A percentile compares a stretch with the other conserved stretches of the same genome.
These are phyloP conservation scores for Cryphonectria radicalis DNA, from an alignment of 2,329 filamentous ascomycete species.

Conservation along the genomic window DNA sequence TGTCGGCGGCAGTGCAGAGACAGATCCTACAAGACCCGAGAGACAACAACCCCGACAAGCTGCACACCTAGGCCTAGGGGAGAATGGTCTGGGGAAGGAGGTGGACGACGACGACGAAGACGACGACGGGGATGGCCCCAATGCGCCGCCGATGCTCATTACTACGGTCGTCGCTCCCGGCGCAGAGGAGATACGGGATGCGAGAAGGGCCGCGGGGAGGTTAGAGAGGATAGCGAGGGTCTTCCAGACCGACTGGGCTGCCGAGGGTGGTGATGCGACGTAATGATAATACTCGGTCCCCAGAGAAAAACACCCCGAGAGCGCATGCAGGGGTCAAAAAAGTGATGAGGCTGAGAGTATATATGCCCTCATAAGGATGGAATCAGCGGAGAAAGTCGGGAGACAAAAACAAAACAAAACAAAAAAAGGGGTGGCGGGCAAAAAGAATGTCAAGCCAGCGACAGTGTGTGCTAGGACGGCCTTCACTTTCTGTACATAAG, in stretches of 20 bases:
- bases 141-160: slow-evolving; percentile 56
- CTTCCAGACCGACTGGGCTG: slow-evolving; percentile 58
- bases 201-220: slow-evolving; percentile 54
- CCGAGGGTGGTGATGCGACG: slow-evolving; percentile 33
- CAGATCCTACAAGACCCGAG: not conserved
- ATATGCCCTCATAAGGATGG: not conserved
- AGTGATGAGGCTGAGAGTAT: not conserved
- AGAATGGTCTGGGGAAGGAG: slow-evolving; percentile 6
- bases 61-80: not conserved
- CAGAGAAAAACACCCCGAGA: not conserved
- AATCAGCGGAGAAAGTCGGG: not conserved
- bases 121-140: slow-evolving; percentile 27
- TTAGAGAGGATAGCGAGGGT: slow-evolving; percentile 59
- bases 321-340: not conserved
- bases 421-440: not conserved
- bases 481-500: not conserved
- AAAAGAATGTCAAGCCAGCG: not conserved
- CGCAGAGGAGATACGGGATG: slow-evolving; percentile 53
- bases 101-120: not conserved
- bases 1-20: not conserved
- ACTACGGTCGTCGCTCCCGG: slow-evolving; percentile 57
- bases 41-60: not conserved
- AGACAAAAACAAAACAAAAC: not conserved
- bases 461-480: not conserved
- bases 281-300: not conserved